Conservation (phyloP, 2,329 filamentous ascomycete genomes). For the Ascochyta clinopodiicola region DNA sequence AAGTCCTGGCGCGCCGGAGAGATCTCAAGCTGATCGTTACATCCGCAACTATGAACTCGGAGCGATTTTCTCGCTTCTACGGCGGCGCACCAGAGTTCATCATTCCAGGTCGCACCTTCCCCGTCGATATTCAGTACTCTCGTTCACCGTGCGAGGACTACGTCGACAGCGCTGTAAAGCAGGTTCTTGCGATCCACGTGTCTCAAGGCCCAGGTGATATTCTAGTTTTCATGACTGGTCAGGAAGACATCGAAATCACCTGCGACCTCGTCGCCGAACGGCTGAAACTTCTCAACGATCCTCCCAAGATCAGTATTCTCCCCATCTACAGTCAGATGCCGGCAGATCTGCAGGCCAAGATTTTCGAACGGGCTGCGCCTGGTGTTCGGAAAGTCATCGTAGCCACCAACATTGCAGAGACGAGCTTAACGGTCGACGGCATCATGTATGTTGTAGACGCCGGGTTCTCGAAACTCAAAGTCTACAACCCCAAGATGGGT, state of each 20-base stretch:
- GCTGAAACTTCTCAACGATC: conserved; percentile 87
- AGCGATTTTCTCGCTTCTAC: conserved; percentile 94
- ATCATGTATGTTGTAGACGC: conserved; percentile 99
- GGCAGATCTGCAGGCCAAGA: conserved; percentile 95
- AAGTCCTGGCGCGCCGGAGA: conserved; percentile 85
- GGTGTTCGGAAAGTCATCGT: conserved; percentile 97
- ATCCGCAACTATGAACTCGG: conserved; percentile 97
- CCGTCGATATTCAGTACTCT: conserved; percentile 95
- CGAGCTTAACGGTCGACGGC: conserved; percentile 94
- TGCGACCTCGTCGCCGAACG: conserved; percentile 92
- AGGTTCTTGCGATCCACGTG: conserved; percentile 93
- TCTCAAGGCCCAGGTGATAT: conserved; percentile 94
- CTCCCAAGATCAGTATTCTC: conserved; percentile 90
- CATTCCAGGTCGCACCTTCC: conserved; percentile 95
- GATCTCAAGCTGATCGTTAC: conserved; percentile 97
- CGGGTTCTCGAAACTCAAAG: conserved; percentile 96
- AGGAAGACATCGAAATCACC: conserved; percentile 97
- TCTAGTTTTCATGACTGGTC: conserved; percentile 98
- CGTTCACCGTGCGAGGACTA: conserved; percentile 96
- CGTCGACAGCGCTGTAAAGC: conserved; percentile 94
- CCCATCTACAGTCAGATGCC: conserved; percentile 99
- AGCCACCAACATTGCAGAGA: conserved; percentile 98
- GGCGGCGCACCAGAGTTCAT: conserved; percentile 95
- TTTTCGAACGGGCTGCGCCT: conserved; percentile 88
- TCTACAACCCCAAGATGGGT: conserved; percentile 98